Conservation (phyloP, 768 basidiomycete genomes). For the Leccinum barrowsii region DNA sequence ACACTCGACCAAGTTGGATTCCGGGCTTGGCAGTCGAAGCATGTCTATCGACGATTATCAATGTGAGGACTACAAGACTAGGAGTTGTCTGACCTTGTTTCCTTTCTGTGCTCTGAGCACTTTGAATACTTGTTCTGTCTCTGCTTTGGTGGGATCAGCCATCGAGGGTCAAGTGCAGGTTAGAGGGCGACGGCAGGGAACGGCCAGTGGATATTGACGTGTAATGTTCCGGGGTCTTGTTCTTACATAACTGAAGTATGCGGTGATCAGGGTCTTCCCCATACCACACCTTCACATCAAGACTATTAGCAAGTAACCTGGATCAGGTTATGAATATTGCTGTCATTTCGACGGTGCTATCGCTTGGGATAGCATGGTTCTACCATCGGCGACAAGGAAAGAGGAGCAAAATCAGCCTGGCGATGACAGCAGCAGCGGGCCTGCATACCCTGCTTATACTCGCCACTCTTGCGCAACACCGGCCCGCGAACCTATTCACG, state of each 20-base stretch:
- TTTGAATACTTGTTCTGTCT: slow-evolving; percentile 84
- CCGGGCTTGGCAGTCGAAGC: slow-evolving; percentile 93
- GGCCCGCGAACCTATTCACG: slow-evolving; percentile 62
- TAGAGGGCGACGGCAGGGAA: slow-evolving; percentile 2
- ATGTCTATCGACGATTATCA: slow-evolving; percentile 48
- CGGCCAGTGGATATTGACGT: slow-evolving; percentile 12
- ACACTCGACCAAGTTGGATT: slow-evolving; percentile 98
- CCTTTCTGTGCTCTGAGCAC: slow-evolving; percentile 80
- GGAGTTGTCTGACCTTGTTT: slow-evolving; percentile 61
- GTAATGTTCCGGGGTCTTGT: slow-evolving; percentile 18
- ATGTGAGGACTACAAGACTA: neutral
- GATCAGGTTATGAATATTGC: slow-evolving; percentile 3
- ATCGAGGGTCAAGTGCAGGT: slow-evolving; percentile 33
- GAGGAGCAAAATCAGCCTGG: neutral
- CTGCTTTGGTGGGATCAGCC: slow-evolving; percentile 78
- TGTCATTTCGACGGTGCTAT: slow-evolving; percentile 14
- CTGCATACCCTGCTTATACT: slow-evolving; percentile 19
- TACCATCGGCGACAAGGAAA: slow-evolving; percentile 11
- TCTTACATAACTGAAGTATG: neutral
- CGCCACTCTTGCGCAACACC: slow-evolving; percentile 17
- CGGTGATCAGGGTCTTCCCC: slow-evolving; percentile 16
- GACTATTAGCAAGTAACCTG: too few relatives aligned
- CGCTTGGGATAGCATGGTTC: slow-evolving; percentile 15
- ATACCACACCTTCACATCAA: too few relatives aligned
- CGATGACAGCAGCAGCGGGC: slow-evolving; percentile 10